Evolutionary conservation across 768 basidiomycete species (phyloP), one percentile per base, ranked within the genome.

Genomic region (Chalciporus sphaerocephalus): DNA sequence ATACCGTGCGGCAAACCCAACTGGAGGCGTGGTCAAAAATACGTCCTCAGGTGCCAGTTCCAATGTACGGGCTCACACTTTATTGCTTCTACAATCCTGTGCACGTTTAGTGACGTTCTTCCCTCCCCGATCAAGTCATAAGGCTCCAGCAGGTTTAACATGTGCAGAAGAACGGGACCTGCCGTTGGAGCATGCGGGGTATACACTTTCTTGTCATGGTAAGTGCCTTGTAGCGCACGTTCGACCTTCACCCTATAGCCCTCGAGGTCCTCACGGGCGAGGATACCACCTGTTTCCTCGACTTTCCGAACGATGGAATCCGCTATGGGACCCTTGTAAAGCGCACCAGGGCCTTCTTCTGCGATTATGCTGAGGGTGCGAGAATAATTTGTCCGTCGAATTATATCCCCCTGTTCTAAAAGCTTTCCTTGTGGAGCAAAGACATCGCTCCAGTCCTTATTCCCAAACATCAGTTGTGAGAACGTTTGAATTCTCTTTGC

Each of bases 121-220:
- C 80, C 80, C 20, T 69, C 67, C 15, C 74, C 53, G 25, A 78
- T 65, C 28, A 74, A 57, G 41, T 74, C 69, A 57, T 78, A 97
- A n/a, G 76, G 73, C 59, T 96, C 93, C 37, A 95, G 68, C 16
- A 93, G 62, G 60, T 97, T 96, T n/a, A 98, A 70, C 76, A 97
- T 87, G 60, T 92, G 87, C 32, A 96, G 68, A 33, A 98, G 69
- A n/a, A 88, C 89, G 74, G 89, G 85, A 5, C 95, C 94, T 10
- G 86, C 86, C 8, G 87, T 83, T 5, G 96, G 96, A 11, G 91
- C 85, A 56, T 83, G 79, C 0, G 86, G 76, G 0, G 92, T 93
- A 65, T 91, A 96, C 30, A 98, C 73, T 51, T 78, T 90, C 55
- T 80, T 79, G 34, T 81, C 82, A 15, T 75, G 76, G 65, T 89